Percentiles rank a stretch among this genome's conserved stretches.
phyloP scores from a whole-genome alignment of 768 basidiomycete genomes.

The Leccinum subgranulosum region DNA sequence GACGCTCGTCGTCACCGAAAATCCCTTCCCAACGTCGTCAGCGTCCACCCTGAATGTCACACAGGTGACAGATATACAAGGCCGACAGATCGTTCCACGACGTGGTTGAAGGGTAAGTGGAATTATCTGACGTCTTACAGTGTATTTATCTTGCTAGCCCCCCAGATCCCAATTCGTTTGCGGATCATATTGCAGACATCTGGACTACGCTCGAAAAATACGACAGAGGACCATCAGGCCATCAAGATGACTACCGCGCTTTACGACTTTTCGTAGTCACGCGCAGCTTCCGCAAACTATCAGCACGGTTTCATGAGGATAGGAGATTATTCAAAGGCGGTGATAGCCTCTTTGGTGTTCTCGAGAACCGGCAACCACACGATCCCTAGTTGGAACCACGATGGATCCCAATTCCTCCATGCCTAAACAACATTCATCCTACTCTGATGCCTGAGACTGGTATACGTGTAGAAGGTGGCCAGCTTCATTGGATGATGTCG shows the following conservation, averaged over 20 bases:
- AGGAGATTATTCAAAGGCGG: not conserved
- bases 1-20: not conserved
- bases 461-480: not conserved
- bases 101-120: not conserved
- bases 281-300: not conserved
- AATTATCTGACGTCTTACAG: not conserved
- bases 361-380: not conserved
- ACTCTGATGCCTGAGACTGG: not conserved
- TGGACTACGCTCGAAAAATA: not conserved
- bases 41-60: not conserved
- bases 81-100: not conserved
- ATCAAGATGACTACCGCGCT: not conserved
- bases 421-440: not conserved
- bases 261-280: not conserved
- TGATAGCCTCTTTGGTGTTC: not conserved
- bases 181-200: not conserved
- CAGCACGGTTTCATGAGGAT: not conserved
- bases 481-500: not conserved
- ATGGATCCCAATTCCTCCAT: not conserved
- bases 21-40: not conserved
- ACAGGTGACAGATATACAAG: not conserved
- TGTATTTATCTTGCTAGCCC: not conserved
- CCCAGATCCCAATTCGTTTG: not conserved
- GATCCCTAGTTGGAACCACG: not conserved
- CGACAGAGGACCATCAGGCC: not conserved